These are phyloP conservation scores for Pinguiococcus pyrenoidosus DNA, from an alignment of 108 stramenopile genomes.

Conservation along the genomic window DNA sequence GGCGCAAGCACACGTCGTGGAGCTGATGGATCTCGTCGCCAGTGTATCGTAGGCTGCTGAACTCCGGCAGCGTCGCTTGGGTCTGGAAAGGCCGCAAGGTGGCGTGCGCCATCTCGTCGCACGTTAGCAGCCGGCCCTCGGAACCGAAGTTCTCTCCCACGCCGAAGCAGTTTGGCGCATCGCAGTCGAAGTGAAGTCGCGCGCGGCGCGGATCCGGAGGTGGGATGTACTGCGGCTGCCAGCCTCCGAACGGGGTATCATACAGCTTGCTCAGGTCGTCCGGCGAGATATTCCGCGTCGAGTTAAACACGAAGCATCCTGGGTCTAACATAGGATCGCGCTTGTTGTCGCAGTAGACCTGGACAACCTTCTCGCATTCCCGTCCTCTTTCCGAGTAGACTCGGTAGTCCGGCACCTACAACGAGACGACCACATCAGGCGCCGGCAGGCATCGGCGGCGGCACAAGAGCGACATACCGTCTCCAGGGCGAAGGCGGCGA, in stretches of 20 bases:
- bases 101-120: background rate
- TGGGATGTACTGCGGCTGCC: too few species aligned
- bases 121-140: background rate
- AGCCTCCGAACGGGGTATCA: too few species aligned
- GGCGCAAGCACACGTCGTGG: constrained; percentile 1
- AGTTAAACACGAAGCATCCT: constrained; percentile 3
- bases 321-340: background rate
- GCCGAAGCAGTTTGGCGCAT: constrained; percentile 1
- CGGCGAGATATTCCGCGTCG: too few species aligned
- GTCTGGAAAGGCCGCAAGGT: background rate
- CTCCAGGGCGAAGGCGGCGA: background rate
- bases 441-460: too few species aligned
- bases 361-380: background rate
- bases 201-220: too few species aligned
- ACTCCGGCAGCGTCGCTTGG: background rate
- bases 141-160: constrained; percentile 1
- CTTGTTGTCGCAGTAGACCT: constrained; percentile 6
- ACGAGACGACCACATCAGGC: too few species aligned
- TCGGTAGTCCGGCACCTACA: background rate
- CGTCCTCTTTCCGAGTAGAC: background rate
- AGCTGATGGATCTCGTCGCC: background rate
- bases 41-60: background rate
- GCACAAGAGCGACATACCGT: too few species aligned
- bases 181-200: background rate
- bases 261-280: too few species aligned